Percentiles rank a stretch among this genome's conserved stretches.
These are phyloP conservation scores for Coemansia sp. DNA, from an alignment of 192 early-diverging fungal species.

Conservation along the genomic window DNA sequence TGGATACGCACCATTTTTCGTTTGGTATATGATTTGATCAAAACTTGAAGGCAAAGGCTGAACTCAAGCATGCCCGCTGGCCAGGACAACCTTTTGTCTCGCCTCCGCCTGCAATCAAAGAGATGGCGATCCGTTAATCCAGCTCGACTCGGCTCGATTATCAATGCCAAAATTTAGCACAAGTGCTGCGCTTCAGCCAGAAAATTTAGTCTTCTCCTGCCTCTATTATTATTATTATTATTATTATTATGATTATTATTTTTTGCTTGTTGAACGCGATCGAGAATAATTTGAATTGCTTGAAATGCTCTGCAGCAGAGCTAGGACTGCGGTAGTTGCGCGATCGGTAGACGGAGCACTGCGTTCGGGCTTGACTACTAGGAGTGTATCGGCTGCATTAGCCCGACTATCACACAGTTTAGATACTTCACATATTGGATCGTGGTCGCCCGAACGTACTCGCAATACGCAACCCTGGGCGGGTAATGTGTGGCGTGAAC, in stretches of 20 bases:
- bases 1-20: constrained; percentile 55
- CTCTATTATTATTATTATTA: neutral
- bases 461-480: neutral
- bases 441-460: neutral
- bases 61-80: neutral
- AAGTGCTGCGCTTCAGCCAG: neutral
- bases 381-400: neutral
- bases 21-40: constrained; percentile 19
- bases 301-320: neutral
- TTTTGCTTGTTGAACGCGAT: neutral
- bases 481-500: neutral
- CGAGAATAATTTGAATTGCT: neutral
- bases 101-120: neutral
- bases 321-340: neutral
- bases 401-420: too few relatives aligned
- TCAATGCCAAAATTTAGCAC: neutral
- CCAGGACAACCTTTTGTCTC: neutral
- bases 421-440: neutral
- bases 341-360: neutral
- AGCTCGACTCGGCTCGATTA: neutral
- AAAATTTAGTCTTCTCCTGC: neutral
- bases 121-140: neutral
- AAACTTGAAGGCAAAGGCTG: constrained; percentile 16
- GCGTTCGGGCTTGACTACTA: neutral
- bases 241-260: neutral